Evolutionary conservation across 306 rosid species (phyloP).

Genomic region (Corylus americana): DNA sequence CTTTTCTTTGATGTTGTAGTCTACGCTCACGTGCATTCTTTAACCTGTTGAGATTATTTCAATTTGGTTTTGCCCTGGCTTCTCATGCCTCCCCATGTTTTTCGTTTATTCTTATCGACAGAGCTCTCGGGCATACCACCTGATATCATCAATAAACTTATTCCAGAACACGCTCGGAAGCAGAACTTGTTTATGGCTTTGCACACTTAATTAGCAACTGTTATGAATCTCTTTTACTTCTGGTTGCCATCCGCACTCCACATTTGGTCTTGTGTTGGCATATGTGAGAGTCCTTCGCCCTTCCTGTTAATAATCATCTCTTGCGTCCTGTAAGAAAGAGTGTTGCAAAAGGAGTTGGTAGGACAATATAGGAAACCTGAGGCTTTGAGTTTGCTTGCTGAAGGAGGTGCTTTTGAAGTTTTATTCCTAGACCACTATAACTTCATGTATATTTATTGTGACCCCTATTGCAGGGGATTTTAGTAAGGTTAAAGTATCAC

Average conservation of each 20-base stretch:
- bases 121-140: conserved; percentile 85
- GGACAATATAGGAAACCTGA: conserved; percentile 35
- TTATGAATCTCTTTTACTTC: conserved; percentile 12
- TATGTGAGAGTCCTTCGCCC: not conserved
- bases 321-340: conserved; percentile 39
- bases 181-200: conserved; percentile 97
- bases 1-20: not conserved
- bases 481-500: conserved; percentile 11
- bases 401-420: conserved; percentile 47
- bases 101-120: conserved; percentile 37
- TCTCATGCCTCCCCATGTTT: conserved; percentile 9
- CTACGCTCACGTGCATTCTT: not conserved
- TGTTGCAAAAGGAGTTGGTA: conserved; percentile 44
- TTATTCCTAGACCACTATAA: conserved; percentile 28
- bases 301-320: conserved; percentile 31
- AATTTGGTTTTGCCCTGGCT: not conserved
- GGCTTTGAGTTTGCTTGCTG: conserved; percentile 30
- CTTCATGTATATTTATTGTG: conserved; percentile 44
- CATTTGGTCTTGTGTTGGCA: conserved; percentile 12
- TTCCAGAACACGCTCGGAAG: conserved; percentile 96
- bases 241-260: conserved; percentile 8
- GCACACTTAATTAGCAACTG: conserved; percentile 57
- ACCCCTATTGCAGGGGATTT: conserved; percentile 15
- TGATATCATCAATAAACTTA: conserved; percentile 65
- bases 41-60: not conserved